Evolutionary conservation across 352 stramenopile genomes (phyloP).

Genomic region (Hyaloperonospora brassicae): DNA sequence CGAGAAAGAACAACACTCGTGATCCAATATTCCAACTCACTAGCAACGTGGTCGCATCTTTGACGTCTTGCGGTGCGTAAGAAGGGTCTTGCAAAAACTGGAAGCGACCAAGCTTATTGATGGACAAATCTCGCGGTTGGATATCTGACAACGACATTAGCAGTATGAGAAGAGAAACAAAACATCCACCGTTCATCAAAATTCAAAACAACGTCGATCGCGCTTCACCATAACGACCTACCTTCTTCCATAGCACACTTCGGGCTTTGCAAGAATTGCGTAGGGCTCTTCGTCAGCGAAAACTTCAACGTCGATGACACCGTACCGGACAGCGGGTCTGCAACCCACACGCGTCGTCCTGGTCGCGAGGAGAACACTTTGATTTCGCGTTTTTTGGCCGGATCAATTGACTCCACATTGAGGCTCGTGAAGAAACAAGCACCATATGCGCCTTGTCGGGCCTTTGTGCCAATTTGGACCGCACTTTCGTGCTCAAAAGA

Average conservation of each 20-base stretch:
- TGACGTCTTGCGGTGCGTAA: slow-evolving; percentile 37
- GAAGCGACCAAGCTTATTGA: slow-evolving; percentile 72
- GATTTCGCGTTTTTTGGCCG: slow-evolving; percentile 47
- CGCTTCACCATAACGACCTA: no score
- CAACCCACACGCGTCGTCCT: slow-evolving; percentile 74
- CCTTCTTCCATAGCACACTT: slow-evolving; percentile 51
- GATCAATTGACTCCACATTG: slow-evolving; percentile 51
- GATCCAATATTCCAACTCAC: slow-evolving; percentile 79
- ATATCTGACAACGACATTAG: slow-evolving; percentile 39
- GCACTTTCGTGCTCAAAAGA: slow-evolving; percentile 56
- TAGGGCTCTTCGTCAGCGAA: slow-evolving; percentile 57
- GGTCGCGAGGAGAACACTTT: slow-evolving; percentile 79
- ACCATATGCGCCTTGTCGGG: slow-evolving; percentile 71
- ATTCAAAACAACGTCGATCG: no score
- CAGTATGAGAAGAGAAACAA: not conserved
- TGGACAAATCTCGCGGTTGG: slow-evolving; percentile 61
- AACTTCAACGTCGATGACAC: slow-evolving; percentile 84
- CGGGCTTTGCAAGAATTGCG: slow-evolving; percentile 47
- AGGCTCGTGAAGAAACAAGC: slow-evolving; percentile 72
- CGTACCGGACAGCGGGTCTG: slow-evolving; percentile 60
- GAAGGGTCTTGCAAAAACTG: slow-evolving; percentile 59
- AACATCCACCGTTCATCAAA: slow-evolving; percentile 1
- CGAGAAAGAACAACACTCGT: slow-evolving; percentile 76
- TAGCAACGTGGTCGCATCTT: slow-evolving; percentile 42
- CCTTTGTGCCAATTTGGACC: slow-evolving; percentile 77